These are phyloP conservation scores for Lipomyces yamadae DNA, from an alignment of 805 yeast genomes.

Conservation along the genomic window DNA sequence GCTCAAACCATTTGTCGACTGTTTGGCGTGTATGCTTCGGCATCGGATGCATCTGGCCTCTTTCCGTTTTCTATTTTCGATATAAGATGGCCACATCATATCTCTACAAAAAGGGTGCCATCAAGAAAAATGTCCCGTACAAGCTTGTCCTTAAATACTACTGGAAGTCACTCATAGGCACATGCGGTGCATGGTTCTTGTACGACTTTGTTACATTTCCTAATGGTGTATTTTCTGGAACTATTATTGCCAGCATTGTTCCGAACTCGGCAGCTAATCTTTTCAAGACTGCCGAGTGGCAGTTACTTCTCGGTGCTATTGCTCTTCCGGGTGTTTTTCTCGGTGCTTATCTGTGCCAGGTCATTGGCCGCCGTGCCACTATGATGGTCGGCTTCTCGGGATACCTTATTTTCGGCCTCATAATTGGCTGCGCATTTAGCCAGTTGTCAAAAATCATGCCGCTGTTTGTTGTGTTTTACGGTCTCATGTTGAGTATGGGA, in stretches of 20 bases:
- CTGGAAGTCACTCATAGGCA: slow-evolving; percentile 71
- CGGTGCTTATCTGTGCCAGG: slow-evolving; percentile 69
- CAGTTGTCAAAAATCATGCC: slow-evolving; percentile 62
- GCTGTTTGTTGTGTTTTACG: slow-evolving; percentile 72
- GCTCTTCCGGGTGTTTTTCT: slow-evolving; percentile 74
- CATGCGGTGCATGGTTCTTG: slow-evolving; percentile 77
- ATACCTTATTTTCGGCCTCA: slow-evolving; percentile 60
- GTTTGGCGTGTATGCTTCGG: slow-evolving; percentile 72
- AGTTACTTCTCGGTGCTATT: slow-evolving; percentile 63
- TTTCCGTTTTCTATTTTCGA: slow-evolving; percentile 72
- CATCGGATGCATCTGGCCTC: slow-evolving; percentile 70
- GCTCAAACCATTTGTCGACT: slow-evolving; percentile 47
- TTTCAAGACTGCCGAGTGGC: slow-evolving; percentile 73
- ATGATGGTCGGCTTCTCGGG: slow-evolving; percentile 73
- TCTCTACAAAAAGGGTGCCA: slow-evolving; percentile 67
- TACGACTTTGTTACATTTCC: slow-evolving; percentile 84
- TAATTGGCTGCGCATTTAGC: slow-evolving; percentile 55
- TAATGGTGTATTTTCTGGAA: slow-evolving; percentile 69
- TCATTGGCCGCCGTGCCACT: slow-evolving; percentile 72
- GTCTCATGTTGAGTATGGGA: slow-evolving; percentile 70
- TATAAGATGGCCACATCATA: slow-evolving; percentile 69
- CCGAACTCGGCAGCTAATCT: slow-evolving; percentile 48
- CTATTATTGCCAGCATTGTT: slow-evolving; percentile 63
- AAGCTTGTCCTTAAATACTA: slow-evolving; percentile 64
- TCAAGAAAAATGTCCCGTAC: slow-evolving; percentile 62